These are phyloP conservation scores for Fusarium sp. DNA, from an alignment of 2,329 filamentous ascomycete genomes.

Conservation along the genomic window DNA sequence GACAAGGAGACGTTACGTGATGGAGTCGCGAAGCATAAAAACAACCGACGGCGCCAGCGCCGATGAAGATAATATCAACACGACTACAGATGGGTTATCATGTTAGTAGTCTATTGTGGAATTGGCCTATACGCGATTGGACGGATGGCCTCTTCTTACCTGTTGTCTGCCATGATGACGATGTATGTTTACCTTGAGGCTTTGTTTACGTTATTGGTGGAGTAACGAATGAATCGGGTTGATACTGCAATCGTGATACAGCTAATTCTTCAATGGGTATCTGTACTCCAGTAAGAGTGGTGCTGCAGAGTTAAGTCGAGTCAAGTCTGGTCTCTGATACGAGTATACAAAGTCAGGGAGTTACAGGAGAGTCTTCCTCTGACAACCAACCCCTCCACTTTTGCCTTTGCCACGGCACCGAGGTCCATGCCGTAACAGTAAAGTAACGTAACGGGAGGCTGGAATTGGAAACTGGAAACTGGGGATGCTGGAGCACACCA, in stretches of 20 bases:
- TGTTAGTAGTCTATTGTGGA: slow-evolving; percentile 18
- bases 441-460: background rate
- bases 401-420: slow-evolving; percentile 19
- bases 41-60: slow-evolving; percentile 77
- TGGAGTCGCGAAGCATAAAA: slow-evolving; percentile 79
- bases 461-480: slow-evolving; percentile 13
- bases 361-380: background rate
- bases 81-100: slow-evolving; percentile 23
- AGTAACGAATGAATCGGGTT: background rate
- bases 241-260: background rate
- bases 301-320: background rate
- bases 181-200: background rate
- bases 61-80: slow-evolving; percentile 72
- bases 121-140: background rate
- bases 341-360: background rate
- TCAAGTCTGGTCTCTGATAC: background rate
- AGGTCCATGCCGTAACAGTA: slow-evolving; percentile 22
- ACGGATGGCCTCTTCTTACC: slow-evolving; percentile 16
- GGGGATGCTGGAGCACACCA: slow-evolving; percentile 36
- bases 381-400: slow-evolving; percentile 32
- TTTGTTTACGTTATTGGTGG: slow-evolving; percentile 5
- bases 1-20: slow-evolving; percentile 56
- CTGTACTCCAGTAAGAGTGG: background rate
- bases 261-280: background rate
- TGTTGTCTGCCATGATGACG: slow-evolving; percentile 32